Percentiles rank a stretch among this genome's conserved stretches.
Evolutionary conservation across 2,329 filamentous ascomycete genomes (phyloP).

Genomic region (Ophidiomyces ophidiicola): DNA sequence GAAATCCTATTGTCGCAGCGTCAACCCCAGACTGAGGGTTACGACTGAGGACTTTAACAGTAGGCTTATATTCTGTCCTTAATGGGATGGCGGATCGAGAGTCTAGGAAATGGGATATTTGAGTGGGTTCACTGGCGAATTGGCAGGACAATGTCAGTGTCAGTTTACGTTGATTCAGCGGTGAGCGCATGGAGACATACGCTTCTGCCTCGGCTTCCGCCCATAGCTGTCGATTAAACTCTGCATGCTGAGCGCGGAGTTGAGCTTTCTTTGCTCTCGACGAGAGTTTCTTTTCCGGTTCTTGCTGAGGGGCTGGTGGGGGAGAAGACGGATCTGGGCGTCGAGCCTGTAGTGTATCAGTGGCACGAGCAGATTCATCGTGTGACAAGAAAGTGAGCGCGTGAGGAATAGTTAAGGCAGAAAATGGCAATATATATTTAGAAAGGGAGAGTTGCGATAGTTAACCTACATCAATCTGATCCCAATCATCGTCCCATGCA

Average conservation of each 20-base stretch:
- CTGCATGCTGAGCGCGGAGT: slow-evolving; percentile 64
- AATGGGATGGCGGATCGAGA: slow-evolving; percentile 50
- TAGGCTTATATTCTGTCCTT: slow-evolving; percentile 62
- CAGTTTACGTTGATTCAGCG: neutral
- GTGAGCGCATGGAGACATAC: slow-evolving; percentile 35
- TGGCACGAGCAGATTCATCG: neutral
- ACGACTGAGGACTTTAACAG: slow-evolving; percentile 73
- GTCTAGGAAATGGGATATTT: slow-evolving; percentile 65
- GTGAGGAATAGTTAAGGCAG: slow-evolving; percentile 3
- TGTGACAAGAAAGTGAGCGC: neutral
- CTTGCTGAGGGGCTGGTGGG: slow-evolving; percentile 12
- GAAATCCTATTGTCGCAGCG: slow-evolving; percentile 33
- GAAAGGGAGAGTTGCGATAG: too few relatives aligned
- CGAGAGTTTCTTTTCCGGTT: slow-evolving; percentile 33
- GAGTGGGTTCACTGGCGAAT: slow-evolving; percentile 52
- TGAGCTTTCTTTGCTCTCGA: slow-evolving; percentile 59
- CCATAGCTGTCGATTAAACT: slow-evolving; percentile 78
- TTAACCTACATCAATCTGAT: slow-evolving; percentile 53
- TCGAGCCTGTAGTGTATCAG: slow-evolving; percentile 26
- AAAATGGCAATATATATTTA: too few relatives aligned
- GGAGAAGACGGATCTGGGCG: slow-evolving; percentile 18
- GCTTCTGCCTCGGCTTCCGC: slow-evolving; percentile 85
- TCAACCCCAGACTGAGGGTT: slow-evolving; percentile 50
- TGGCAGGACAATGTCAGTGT: slow-evolving; percentile 1
- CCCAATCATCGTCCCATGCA: slow-evolving; percentile 92